phyloP scores from a whole-genome alignment of 1,284 basidiomycete genomes.

The Sanguinoderma infundibulare region DNA sequence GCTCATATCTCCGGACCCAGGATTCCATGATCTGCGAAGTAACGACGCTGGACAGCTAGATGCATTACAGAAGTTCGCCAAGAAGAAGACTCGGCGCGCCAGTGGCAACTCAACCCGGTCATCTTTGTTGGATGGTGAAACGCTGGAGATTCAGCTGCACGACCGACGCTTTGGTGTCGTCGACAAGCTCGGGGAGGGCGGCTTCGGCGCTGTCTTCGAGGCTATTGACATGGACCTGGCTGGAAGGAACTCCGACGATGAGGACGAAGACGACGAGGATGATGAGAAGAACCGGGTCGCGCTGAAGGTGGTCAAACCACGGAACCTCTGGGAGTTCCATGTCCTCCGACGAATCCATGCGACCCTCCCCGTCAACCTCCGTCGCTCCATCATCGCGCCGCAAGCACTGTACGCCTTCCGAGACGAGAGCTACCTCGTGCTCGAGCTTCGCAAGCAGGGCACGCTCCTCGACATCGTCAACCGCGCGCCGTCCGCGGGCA shows the following conservation, averaged over 20 bases:
- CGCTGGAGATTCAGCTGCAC: constrained; percentile 56
- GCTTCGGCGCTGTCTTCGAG: constrained; percentile 94
- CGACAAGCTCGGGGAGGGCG: constrained; percentile 95
- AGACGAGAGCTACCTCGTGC: constrained; percentile 91
- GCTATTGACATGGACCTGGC: constrained; percentile 62
- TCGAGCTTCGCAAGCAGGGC: constrained; percentile 91
- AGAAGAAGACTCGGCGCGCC: constrained; percentile 54
- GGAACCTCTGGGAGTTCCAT: constrained; percentile 93
- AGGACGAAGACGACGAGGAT: constrained; percentile 55
- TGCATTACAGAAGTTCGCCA: constrained; percentile 66
- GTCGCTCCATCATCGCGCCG: constrained; percentile 73
- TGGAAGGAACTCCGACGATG: constrained; percentile 27
- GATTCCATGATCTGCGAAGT: constrained; percentile 68
- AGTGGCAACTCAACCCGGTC: constrained; percentile 50
- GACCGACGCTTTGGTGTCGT: constrained; percentile 71
- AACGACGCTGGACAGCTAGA: constrained; percentile 65
- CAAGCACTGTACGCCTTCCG: constrained; percentile 80
- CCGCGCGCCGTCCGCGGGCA: constrained; percentile 69
- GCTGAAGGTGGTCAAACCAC: constrained; percentile 91
- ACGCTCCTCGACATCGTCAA: constrained; percentile 95
- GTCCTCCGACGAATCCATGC: constrained; percentile 81
- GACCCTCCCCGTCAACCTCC: constrained; percentile 59
- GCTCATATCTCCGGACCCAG: constrained; percentile 65
- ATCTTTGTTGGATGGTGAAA: constrained; percentile 43
- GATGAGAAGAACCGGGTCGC: constrained; percentile 74